These are phyloP conservation scores for Ceriops tagal DNA, from an alignment of 345 rosid species.

Conservation along the genomic window DNA sequence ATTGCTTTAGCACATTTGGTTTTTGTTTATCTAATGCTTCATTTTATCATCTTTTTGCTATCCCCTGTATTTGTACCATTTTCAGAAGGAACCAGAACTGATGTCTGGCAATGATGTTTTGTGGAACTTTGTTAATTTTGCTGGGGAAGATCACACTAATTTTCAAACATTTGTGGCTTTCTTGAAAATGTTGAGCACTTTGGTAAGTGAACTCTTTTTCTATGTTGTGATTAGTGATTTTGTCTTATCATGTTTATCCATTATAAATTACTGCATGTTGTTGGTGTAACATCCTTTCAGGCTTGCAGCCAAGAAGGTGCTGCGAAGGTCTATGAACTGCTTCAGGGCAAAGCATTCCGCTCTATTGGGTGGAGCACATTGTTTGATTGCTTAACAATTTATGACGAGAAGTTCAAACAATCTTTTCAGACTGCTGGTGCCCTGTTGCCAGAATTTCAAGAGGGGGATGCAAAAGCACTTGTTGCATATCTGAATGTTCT, in stretches of 20 bases:
- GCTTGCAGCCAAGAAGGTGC: conserved; percentile 96
- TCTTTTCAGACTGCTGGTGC: conserved; percentile 84
- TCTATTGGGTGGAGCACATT: conserved; percentile 91
- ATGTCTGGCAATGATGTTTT: conserved; percentile 87
- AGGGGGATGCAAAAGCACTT: conserved; percentile 94
- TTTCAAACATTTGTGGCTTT: conserved; percentile 92
- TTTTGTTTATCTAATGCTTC: neutral
- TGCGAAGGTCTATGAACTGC: conserved; percentile 81
- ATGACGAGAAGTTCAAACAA: conserved; percentile 88
- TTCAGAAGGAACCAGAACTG: conserved; percentile 88
- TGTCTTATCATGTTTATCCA: conserved; percentile 5
- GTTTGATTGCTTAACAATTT: conserved; percentile 79
- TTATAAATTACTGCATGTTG: conserved; percentile 13
- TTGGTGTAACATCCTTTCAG: conserved; percentile 39
- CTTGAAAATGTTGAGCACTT: conserved; percentile 85
- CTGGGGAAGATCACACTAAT: conserved; percentile 97
- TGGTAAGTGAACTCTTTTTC: conserved; percentile 49
- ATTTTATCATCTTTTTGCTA: neutral
- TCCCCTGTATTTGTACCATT: conserved; percentile 13
- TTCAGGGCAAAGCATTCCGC: conserved; percentile 80
- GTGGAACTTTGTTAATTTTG: conserved; percentile 97
- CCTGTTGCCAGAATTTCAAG: conserved; percentile 82
- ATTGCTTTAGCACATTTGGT: neutral
- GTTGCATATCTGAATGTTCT: conserved; percentile 95
- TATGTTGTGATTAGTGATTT: neutral